Base-by-base conservation (phyloP, 2,329 filamentous ascomycete species). In the Ophiosphaerella herpotricha region DNA sequence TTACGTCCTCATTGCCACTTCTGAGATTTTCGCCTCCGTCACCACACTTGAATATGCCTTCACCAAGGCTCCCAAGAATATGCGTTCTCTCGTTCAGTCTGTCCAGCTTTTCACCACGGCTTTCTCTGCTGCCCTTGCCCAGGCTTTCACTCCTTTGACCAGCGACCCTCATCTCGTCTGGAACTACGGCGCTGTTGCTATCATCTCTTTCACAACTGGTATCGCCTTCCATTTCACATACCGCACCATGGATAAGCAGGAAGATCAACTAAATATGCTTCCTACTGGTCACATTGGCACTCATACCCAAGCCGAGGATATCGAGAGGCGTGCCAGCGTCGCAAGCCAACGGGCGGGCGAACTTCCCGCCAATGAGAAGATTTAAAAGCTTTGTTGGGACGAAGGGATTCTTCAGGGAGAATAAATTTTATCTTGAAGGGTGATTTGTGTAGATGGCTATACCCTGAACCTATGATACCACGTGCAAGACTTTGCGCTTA, bases 41-140 rank as follows among this genome's bases (percentile, higher is more conserved):
- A 88, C 86, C 1, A 83, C 84, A 53, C 80, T 88, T 9, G 87
- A 90, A 68, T 89, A 90, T 58, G 87, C 86, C 14, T 90, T 85
- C 73, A 88, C 85, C 63, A 89, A 90, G 72, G 87, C 87, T 0
- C 87, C 87, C 2, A 80, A 81, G 36, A 83, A 79, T 67, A 88
- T 90, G 85, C 64, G 70, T 26, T 72, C 68, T 29, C 57, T 75
- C 21, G 72, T 75, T n/a, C 63, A 68, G 46, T 62, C 68, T 33
- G 64, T 74, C 35, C 57, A 62, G 38, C 66, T 71, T 29, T 74
- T 75, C 64, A 73, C 66, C 44, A 64, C 57, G 8, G 71, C 72
- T 31, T 62, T 70, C 47, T 68, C 65, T 2, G 66, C 65, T 14
- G 67, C 67, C 13, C 53, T 71, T 8, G 64, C 58, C 9, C 58